Base-by-base conservation (phyloP, 768 basidiomycete genomes). In the Leccinum imitatum region DNA sequence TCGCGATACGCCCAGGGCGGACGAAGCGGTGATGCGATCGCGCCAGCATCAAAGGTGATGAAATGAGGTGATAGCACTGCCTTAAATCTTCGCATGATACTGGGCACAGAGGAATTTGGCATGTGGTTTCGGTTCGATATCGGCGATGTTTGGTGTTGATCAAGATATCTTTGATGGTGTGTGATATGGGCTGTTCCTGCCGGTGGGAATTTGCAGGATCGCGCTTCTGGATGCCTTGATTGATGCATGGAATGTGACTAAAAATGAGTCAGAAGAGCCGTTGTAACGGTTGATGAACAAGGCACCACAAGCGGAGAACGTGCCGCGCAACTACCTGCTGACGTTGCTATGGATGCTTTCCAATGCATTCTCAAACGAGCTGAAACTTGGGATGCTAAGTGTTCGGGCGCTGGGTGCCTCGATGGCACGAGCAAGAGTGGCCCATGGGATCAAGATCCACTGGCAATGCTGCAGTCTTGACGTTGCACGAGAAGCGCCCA, bases 121-220 rank as follows among this genome's bases (percentile, higher is more conserved):
- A 35, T 6, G 13, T 15, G 15, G 6, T 15, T 15, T 37, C 37
- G 7, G 17, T 17, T 17, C 17, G 0, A 17, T 4, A 39, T 17
- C 17, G 15, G 7, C 6, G 37, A 39, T 39, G 15, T 39, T 6
- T 13, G 15, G 0, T 15, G 39, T 17, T 39, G 3, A 17, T 39
- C 39, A 4, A 8, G 17, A 39, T 0, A 7, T 39, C 3, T 39
- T 39, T 39, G 30, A 39, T 17, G 7, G 39, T 39, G 9, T 1
- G 39, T 17, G 3, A 17, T 41, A 0, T 7, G 17, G 17, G 39
- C 78, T 93, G 31, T 96, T 95, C 76, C 93, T 93, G 0, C 70
- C 93, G 6, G 81, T 87, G 10, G 94, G 95, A 67, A 78, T 95
- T 65, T 39, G 91, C 87, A 80, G 92, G 1, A 78, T 94, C 10